Conservation (phyloP, 2,329 filamentous ascomycete genomes). For the Drechslera avenae region DNA sequence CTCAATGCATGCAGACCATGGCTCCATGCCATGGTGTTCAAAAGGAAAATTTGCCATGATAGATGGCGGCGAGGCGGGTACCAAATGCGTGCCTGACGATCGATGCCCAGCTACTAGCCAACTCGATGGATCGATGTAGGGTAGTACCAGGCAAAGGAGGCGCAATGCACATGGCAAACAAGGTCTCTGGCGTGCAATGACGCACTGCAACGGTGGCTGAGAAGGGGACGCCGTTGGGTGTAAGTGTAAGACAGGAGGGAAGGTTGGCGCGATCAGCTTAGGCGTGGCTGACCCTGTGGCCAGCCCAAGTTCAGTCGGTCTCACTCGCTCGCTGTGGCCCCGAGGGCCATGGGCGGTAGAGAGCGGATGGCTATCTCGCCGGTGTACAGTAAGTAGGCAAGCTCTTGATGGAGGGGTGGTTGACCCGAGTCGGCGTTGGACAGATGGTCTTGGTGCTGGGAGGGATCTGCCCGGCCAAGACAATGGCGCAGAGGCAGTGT, state of each 20-base stretch:
- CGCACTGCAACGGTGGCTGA: constrained; percentile 13
- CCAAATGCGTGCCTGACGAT: constrained; percentile 16
- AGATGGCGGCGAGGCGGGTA: background rate
- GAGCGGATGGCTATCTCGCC: background rate
- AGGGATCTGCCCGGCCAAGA: too few species aligned
- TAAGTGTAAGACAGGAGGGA: background rate
- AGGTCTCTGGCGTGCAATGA: constrained; percentile 9
- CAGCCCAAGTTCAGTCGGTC: background rate
- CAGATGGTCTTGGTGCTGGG: too few species aligned
- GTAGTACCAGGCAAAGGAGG: constrained; percentile 10
- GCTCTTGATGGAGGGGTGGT: too few species aligned
- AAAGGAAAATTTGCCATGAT: too few species aligned
- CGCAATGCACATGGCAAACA: constrained; percentile 17
- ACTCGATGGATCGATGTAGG: background rate
- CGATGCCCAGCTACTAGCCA: constrained; percentile 5
- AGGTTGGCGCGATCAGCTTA: constrained; percentile 1
- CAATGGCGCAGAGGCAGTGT: too few species aligned
- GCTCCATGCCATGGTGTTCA: too few species aligned
- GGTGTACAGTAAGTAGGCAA: background rate
- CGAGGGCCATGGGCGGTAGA: background rate
- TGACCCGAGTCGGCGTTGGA: too few species aligned
- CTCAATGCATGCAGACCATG: too few species aligned
- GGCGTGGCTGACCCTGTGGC: constrained; percentile 6
- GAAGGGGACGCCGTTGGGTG: constrained; percentile 1
- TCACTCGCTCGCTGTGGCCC: background rate